Evolutionary conservation across 441 rosid species (phyloP), one percentile per base, ranked within the genome.

Genomic region (Dalechampia spathulata): DNA sequence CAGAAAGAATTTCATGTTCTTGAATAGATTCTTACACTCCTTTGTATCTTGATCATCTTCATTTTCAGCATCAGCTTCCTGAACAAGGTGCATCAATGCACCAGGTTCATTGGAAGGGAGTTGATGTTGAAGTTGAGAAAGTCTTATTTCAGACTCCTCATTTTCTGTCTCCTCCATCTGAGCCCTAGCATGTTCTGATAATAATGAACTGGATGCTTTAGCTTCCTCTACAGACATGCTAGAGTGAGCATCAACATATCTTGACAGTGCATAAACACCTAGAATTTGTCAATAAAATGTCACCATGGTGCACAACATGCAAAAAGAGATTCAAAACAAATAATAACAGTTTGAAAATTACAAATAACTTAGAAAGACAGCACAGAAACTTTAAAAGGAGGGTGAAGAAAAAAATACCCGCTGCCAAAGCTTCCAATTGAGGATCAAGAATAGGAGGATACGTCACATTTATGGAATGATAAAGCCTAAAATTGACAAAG

Each of bases 381-480:
- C 6, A n/a, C 14, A 41, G 13, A 61, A 45, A 67, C 38, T 19
- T 7, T 17, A 45, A 49, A 11, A 14, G 55, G 20, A 14, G 54
- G 10, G 54, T 15, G 23, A 23, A 44, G 15, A 52, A 19, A 43
- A 42, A 61, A 30, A 67, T 70, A 83, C 97, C 96, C 68, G 88
- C 92, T 23, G 97, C 95, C 61, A 87, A 73, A 70, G 99, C 92
- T 74, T 85, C 97, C 77, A 93, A 63, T 47, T 76, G 75, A 59
- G 90, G 76, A 76, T 93, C 96, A 71, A 89, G 87, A 60, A 89
- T 81, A 15, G 96, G 99, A 5, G 97, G 99, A 71, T 87, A 89
- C 51, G 77, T 80, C 63, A 90, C 84, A 68, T 78, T 81, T 54
- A 93, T 57, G 48, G 88, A 78, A 72, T 82, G 90, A 67, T 93